Evolutionary conservation across 164 flowering plant genomes (phyloP), one percentile per base, ranked within the genome.

Genomic region (Aristolochia fimbriata): DNA sequence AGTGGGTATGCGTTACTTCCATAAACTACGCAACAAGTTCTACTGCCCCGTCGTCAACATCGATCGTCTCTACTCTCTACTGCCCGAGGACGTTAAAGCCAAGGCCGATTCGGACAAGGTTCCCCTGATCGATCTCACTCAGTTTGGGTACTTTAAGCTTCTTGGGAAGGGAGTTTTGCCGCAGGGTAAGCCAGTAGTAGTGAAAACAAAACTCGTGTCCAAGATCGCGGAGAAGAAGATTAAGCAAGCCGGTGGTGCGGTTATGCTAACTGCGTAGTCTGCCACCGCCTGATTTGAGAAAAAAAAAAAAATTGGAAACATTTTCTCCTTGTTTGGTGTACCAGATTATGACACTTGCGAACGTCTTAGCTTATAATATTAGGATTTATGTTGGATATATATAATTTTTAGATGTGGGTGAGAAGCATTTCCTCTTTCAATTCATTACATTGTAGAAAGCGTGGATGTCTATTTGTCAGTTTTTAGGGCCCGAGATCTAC

Each of bases 231-330:
- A 68, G 58, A 68, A 62, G 66, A 68, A 68, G 63, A 61, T 83
- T 37, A 86, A 86, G 81, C 87, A 77, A 63, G 80, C 79, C 21
- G 88, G 88, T 37, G 90, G 90, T 11, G 87, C 86, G 17, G 88
- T 87, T 16, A 66, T 87, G 7, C 88, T 87, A 51, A 87, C 88
- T 0, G 90, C 93, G 55, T 86, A 37, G 49, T 15, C 6, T 24
- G 11, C 8, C 43, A 3, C 43, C 10, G 43, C 43, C 43, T 37
- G 12, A 10, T 37, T 37, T 37, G 43, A 5, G 51, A 19, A 14
- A 14, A 7, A n/a, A 27, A 27, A 27, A 27, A 27, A 27, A 27
- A 10, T 50, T 50, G 2, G 51, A 13, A 19, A 5, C 20, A 16
- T 5, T 48, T 16, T 50, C 22, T 50, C 53, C 20, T 23, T 50